A percentile compares a stretch with the other conserved stretches of the same genome.
These are phyloP conservation scores for Calophaca sinica DNA, from an alignment of 306 rosid species.

Conservation along the genomic window DNA sequence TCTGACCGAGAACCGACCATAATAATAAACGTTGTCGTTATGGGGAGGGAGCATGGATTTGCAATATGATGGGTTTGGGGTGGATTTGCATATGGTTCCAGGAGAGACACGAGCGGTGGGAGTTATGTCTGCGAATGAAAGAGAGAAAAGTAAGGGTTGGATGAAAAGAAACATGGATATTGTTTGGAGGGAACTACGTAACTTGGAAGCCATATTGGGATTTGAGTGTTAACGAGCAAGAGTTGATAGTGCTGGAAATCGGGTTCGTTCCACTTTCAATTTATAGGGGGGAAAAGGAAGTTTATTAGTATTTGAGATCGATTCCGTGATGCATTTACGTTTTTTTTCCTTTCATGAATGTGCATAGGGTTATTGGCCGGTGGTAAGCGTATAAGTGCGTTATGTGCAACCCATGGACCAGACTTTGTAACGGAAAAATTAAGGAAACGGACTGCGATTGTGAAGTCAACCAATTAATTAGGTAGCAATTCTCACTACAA, in stretches of 20 bases:
- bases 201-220: constrained; percentile 43
- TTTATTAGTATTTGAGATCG: no score
- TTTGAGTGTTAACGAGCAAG: background rate
- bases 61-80: constrained; percentile 77
- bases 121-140: constrained; percentile 37
- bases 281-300: background rate
- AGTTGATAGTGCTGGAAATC: background rate
- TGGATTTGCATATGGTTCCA: constrained; percentile 55
- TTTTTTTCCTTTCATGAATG: background rate
- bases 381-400: no score
- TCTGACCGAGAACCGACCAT: constrained; percentile 58
- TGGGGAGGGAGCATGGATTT: constrained; percentile 57
- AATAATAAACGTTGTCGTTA: constrained; percentile 59
- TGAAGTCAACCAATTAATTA: no score
- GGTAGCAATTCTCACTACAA: no score
- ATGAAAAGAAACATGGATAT: constrained; percentile 33
- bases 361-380: background rate
- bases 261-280: constrained; percentile 4
- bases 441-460: no score
- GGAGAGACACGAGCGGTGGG: constrained; percentile 47
- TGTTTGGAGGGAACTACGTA: constrained; percentile 1
- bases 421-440: background rate
- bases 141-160: constrained; percentile 5
- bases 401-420: background rate
- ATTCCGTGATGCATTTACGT: background rate